These are phyloP conservation scores for Pelargonium cotyledonis DNA, from an alignment of 441 rosid genomes.

Conservation along the genomic window DNA sequence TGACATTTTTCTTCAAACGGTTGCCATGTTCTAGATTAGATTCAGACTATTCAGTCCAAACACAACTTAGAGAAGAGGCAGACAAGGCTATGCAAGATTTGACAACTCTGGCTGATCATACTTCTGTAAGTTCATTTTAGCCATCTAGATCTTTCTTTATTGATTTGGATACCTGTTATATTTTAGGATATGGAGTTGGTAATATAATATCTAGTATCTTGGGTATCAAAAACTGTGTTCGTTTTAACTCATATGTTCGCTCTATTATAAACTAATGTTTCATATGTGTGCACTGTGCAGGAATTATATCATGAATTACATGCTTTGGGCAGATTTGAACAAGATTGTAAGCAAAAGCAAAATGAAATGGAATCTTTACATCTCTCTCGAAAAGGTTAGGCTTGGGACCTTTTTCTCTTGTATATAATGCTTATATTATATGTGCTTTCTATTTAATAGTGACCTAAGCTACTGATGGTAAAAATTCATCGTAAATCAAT, in stretches of 20 bases:
- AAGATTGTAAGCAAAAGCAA: slow-evolving; percentile 86
- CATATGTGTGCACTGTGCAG: slow-evolving; percentile 29
- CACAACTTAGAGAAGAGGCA: slow-evolving; percentile 69
- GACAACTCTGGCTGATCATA: slow-evolving; percentile 69
- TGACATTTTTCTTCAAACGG: slow-evolving; percentile 17
- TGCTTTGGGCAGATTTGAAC: slow-evolving; percentile 94
- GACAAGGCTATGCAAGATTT: slow-evolving; percentile 61
- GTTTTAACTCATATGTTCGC: background rate
- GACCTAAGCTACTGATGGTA: slow-evolving; percentile 43
- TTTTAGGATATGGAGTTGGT: too few relatives aligned
- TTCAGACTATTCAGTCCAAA: slow-evolving; percentile 33
- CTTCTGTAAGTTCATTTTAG: slow-evolving; percentile 60
- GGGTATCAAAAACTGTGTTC: too few relatives aligned
- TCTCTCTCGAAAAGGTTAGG: slow-evolving; percentile 61
- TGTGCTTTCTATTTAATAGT: slow-evolving; percentile 33
- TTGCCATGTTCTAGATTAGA: slow-evolving; percentile 47
- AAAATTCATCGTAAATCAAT: background rate
- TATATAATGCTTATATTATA: slow-evolving; percentile 9
- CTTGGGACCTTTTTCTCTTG: slow-evolving; percentile 1
- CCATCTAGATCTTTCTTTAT: background rate
- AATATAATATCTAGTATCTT: too few relatives aligned
- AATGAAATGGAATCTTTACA: slow-evolving; percentile 77
- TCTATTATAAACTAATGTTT: background rate
- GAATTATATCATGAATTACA: slow-evolving; percentile 95
- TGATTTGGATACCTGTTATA: too few relatives aligned